These are phyloP conservation scores for Exophiala sp. DNA, from an alignment of 2,329 filamentous ascomycete genomes.

Conservation along the genomic window DNA sequence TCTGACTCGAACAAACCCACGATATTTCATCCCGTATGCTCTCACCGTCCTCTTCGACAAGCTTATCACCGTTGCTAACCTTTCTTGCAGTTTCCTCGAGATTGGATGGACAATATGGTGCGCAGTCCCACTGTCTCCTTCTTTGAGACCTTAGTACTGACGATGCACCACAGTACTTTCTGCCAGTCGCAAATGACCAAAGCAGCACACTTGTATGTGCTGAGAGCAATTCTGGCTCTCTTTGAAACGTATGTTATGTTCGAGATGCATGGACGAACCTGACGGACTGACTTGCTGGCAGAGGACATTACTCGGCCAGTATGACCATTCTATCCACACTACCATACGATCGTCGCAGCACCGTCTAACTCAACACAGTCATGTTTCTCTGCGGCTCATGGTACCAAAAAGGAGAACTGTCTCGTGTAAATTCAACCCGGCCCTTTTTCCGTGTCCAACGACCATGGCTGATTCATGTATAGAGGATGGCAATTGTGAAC, in stretches of 20 bases:
- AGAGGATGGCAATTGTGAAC: neutral
- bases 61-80: neutral
- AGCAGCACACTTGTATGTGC: neutral
- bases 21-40: neutral
- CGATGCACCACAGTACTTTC: neutral
- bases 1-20: neutral
- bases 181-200: neutral
- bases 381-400: neutral
- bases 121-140: neutral
- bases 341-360: neutral
- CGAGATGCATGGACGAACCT: neutral
- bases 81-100: neutral
- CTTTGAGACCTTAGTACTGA: neutral
- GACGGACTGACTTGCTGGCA: neutral
- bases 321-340: neutral
- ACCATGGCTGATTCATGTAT: too few species aligned
- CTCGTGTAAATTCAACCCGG: too few species aligned
- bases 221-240: neutral
- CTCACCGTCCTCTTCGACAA: neutral
- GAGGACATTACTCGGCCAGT: neutral
- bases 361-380: neutral
- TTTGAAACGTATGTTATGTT: neutral
- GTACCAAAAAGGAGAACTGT: neutral
- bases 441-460: too few species aligned
- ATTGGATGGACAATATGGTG: neutral